Conservation (phyloP, 2,329 filamentous ascomycete genomes). For the Arthroderma sp. region DNA sequence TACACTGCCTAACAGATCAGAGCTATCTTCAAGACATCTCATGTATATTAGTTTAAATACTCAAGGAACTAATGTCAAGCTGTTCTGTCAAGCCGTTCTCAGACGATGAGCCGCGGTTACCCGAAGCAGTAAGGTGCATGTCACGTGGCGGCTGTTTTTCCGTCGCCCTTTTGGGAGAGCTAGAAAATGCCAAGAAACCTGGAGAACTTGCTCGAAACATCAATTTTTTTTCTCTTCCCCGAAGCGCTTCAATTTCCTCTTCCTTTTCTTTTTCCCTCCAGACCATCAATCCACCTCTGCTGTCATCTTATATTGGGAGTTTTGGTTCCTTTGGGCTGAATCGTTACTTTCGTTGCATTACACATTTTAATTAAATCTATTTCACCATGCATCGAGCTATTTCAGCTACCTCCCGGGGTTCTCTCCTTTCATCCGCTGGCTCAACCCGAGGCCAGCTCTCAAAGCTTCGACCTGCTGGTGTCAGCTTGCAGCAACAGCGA, state of each 20-base stretch:
- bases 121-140: background rate
- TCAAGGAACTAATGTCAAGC: background rate
- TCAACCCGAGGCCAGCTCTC: slow-evolving; percentile 44
- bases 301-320: slow-evolving; percentile 19
- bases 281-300: slow-evolving; percentile 18
- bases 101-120: background rate
- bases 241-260: slow-evolving; percentile 16
- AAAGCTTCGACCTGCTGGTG: slow-evolving; percentile 51
- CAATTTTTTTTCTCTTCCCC: slow-evolving; percentile 18
- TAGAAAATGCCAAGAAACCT: slow-evolving; percentile 26
- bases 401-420: slow-evolving; percentile 64
- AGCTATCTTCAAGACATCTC: no score
- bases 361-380: slow-evolving; percentile 11
- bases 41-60: no score
- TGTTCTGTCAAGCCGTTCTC: background rate
- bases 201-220: slow-evolving; percentile 22
- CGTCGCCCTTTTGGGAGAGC: background rate
- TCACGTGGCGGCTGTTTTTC: no score
- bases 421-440: slow-evolving; percentile 56
- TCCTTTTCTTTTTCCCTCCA: slow-evolving; percentile 17
- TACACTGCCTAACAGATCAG: no score
- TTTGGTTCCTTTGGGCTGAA: slow-evolving; percentile 20
- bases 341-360: slow-evolving; percentile 15
- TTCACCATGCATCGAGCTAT: slow-evolving; percentile 83
- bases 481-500: slow-evolving; percentile 74